Conservation (phyloP, 306 rosid genomes). For the Fagus crenata region DNA sequence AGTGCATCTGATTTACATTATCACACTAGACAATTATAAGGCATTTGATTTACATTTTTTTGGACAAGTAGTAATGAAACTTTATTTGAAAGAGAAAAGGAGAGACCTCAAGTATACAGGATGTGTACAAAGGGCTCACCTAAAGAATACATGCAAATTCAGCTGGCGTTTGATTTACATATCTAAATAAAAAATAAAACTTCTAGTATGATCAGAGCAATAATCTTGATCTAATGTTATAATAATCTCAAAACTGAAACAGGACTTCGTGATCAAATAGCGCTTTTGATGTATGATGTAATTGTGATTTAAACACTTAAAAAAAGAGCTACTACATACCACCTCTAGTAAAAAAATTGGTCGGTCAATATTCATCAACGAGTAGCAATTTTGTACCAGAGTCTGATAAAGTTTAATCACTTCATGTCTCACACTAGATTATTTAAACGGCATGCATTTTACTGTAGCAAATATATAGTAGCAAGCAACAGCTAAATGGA, state of each 20-base stretch:
- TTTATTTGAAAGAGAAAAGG: no score
- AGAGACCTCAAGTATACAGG: no score
- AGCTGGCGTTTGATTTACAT: not conserved
- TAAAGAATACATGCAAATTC: no score
- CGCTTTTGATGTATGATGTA: not conserved
- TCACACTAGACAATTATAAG: not conserved
- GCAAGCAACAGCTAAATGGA: not conserved
- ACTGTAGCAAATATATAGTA: not conserved
- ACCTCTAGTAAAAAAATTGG: no score
- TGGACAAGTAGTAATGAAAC: no score
- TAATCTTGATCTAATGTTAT: not conserved
- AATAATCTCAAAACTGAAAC: not conserved
- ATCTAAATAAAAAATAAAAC: not conserved
- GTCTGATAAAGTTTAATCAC: not conserved
- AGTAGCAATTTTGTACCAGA: no score
- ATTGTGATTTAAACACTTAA: not conserved
- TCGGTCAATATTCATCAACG: no score
- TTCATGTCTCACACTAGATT: no score
- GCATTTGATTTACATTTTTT: not conserved
- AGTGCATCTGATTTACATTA: not conserved
- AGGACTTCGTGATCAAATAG: not conserved
- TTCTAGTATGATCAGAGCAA: not conserved
- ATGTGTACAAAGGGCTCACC: no score
- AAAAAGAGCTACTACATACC: not conserved
- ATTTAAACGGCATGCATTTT: not conserved